Evolutionary conservation across 2,329 filamentous ascomycete genomes (phyloP), one percentile per base, ranked within the genome.

Genomic region (Epichloe gansuensis): DNA sequence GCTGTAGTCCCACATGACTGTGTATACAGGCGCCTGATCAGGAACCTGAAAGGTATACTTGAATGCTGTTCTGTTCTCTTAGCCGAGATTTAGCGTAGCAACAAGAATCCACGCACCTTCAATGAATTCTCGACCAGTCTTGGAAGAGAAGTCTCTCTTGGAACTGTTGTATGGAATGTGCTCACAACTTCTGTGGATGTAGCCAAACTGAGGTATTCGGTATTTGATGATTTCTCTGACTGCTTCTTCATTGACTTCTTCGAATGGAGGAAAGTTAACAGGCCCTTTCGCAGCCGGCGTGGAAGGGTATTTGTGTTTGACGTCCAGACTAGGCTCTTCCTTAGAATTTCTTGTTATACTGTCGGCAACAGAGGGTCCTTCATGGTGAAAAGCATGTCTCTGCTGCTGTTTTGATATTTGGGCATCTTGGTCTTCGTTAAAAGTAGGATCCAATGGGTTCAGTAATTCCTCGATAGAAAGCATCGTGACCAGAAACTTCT

Each of bases 1-100:
- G 60, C 94, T 91, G 71, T 96, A 96, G 67, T 98, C 93, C 93
- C 93, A 98, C 80, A 96, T 89, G 55, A 97, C 82, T 1, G 79
- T 80, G 65, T 85, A 90, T 50, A 78, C 74, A 56, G 74, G 76
- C 2, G 83, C 76, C 45, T 85, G 78, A 11, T 75, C 80, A 0
- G 86, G 86, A 3, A 85, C 65, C 58, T 75, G 78, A 73, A 94
- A 96, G 38, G 80, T 81, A 67, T 96, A 97, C 60, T 89, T 81
- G 65, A 90, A 90, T 27, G 89, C 87, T 93, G 17, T 43, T 27
- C 17, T 27, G 36, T 36, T 27, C 40, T 47, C 8, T 50, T 41
- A 51, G 49, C 39, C 40, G 3, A 45, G 21, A 13, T 3, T 13
- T 31, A 15, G 5, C 7, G 41, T 15, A 23, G 15, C 13, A n/a